These are phyloP conservation scores for Telopea speciosissima DNA, from an alignment of 177 flowering plant genomes.

Conservation along the genomic window DNA sequence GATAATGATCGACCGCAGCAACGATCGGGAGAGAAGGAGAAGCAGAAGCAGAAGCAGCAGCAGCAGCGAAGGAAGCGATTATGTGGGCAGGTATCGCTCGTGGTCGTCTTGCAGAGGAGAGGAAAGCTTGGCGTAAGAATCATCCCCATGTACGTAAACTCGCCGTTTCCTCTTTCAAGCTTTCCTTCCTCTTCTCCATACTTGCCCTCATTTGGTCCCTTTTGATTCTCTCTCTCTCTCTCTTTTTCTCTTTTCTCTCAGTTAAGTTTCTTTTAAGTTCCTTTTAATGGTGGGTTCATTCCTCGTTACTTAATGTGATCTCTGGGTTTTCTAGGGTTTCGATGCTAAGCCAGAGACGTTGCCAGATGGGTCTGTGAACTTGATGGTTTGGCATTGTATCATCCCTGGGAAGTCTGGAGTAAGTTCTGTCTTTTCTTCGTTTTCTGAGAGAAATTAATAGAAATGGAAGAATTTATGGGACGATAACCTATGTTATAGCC, in stretches of 20 bases:
- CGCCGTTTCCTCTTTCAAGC: not conserved
- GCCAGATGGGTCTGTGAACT: constrained; percentile 36
- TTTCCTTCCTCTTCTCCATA: not conserved
- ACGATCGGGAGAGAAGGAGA: too few relatives aligned
- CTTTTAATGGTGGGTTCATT: too few relatives aligned
- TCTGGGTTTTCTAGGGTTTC: constrained; percentile 27
- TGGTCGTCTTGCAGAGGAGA: constrained; percentile 45
- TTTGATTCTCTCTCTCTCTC: not conserved
- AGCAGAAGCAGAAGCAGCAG: too few relatives aligned
- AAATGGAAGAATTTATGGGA: not conserved
- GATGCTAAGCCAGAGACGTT: constrained; percentile 39
- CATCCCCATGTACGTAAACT: constrained; percentile 42
- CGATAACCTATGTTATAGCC: not conserved
- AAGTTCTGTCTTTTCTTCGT: not conserved
- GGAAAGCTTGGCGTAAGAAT: constrained; percentile 57
- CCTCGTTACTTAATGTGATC: not conserved
- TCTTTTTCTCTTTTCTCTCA: too few relatives aligned
- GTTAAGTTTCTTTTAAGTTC: too few relatives aligned
- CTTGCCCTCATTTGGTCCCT: not conserved
- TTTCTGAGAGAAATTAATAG: not conserved
- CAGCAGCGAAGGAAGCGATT: too few relatives aligned
- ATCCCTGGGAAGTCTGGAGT: constrained; percentile 45
- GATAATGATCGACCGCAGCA: too few relatives aligned
- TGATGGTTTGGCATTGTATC: constrained; percentile 41
- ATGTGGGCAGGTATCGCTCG: constrained; percentile 62